Evolutionary conservation across 495 filamentous ascomycete genomes (phyloP).

Genomic region (Penicillium salamii): DNA sequence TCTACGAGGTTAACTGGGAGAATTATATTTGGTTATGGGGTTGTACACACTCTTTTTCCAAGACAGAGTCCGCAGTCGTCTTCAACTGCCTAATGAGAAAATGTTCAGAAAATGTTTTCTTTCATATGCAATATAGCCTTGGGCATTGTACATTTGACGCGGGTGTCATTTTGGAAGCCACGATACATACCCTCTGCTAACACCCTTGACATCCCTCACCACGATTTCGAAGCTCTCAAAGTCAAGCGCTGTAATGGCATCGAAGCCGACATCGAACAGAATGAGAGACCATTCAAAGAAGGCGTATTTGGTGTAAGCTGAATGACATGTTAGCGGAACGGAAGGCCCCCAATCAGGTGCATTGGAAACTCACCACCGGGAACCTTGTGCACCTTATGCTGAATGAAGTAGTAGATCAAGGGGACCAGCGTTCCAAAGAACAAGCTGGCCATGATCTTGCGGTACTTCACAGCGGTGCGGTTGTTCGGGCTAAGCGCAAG

Average conservation of each 20-base stretch:
- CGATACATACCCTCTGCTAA: conserved; percentile 98
- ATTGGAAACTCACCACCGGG: conserved; percentile 70
- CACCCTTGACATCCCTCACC: conserved; percentile 82
- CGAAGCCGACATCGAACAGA: conserved; percentile 92
- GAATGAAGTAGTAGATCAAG: conserved; percentile 95
- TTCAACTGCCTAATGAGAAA: conserved; percentile 49
- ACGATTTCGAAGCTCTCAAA: conserved; percentile 88
- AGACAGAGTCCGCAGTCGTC: conserved; percentile 68
- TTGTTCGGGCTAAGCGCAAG: conserved; percentile 87
- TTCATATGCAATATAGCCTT: conserved; percentile 32
- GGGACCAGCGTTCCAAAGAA: conserved; percentile 93
- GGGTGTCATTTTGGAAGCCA: conserved; percentile 85
- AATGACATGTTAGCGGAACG: conserved; percentile 1
- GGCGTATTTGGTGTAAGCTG: conserved; percentile 96
- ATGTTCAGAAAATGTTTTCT: conserved; percentile 45
- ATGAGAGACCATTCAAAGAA: conserved; percentile 98
- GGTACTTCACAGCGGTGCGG: conserved; percentile 76
- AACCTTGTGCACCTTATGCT: conserved; percentile 95
- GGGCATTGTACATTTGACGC: conserved; percentile 51
- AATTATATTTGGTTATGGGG: conserved; percentile 11
- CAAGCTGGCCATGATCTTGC: conserved; percentile 75
- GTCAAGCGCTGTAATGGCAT: conserved; percentile 94
- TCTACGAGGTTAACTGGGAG: conserved; percentile 35
- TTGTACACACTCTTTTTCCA: conserved; percentile 82
- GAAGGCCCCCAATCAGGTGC: neutral